Evolutionary conservation across 2,329 filamentous ascomycete species (phyloP).

Genomic region (Colletotrichum orchidophilum): DNA sequence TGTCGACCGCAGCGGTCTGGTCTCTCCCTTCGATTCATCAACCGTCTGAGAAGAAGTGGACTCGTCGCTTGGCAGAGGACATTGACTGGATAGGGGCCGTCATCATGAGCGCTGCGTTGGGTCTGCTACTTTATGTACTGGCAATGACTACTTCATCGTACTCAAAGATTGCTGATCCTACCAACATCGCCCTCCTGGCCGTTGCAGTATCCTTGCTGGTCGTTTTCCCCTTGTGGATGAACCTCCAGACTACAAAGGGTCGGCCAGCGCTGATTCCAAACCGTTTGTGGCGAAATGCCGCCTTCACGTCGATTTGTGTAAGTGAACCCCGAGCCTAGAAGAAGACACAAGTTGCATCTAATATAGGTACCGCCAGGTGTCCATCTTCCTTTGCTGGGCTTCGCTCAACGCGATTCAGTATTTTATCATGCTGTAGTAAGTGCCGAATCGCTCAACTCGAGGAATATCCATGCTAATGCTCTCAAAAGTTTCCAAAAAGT

Average conservation of each 20-base stretch:
- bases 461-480: slow-evolving; percentile 29
- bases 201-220: slow-evolving; percentile 54
- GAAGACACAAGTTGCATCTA: background rate
- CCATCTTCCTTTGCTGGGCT: slow-evolving; percentile 57
- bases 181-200: slow-evolving; percentile 55
- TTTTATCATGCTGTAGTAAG: slow-evolving; percentile 58
- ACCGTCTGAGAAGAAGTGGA: slow-evolving; percentile 40
- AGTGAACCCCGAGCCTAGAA: background rate
- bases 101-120: slow-evolving; percentile 55
- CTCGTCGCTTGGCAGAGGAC: slow-evolving; percentile 43
- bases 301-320: slow-evolving; percentile 64
- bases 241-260: slow-evolving; percentile 54
- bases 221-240: slow-evolving; percentile 64
- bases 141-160: slow-evolving; percentile 52
- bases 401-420: slow-evolving; percentile 57
- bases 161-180: slow-evolving; percentile 49
- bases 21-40: slow-evolving; percentile 42
- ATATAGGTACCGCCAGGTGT: slow-evolving; percentile 40
- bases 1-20: slow-evolving; percentile 49
- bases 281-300: slow-evolving; percentile 63
- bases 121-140: slow-evolving; percentile 61
- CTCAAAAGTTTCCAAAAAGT: slow-evolving; percentile 57
- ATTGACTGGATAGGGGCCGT: slow-evolving; percentile 64
- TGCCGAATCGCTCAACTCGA: background rate
- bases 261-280: slow-evolving; percentile 69